Percentiles rank a stretch among this genome's conserved stretches.
Evolutionary conservation across 2,329 filamentous ascomycete species (phyloP).

Genomic region (Fusarium concolor): DNA sequence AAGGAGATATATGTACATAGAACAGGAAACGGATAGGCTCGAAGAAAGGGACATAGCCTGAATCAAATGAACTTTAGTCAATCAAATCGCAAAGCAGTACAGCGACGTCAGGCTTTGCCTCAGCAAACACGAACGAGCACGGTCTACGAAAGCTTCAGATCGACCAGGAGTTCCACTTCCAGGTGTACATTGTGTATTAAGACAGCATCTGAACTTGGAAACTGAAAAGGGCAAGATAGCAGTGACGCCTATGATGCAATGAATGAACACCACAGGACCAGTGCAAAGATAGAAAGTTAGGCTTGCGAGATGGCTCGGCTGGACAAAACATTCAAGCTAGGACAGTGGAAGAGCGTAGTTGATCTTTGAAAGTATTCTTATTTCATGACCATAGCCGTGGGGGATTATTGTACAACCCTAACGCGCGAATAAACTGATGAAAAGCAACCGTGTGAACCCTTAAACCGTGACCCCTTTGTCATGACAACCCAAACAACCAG

Average conservation of each 20-base stretch:
- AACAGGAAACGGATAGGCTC: slow-evolving; percentile 26
- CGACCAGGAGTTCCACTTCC: neutral
- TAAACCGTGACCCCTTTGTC: slow-evolving; percentile 83
- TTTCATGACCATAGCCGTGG: slow-evolving; percentile 75
- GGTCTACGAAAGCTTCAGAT: neutral
- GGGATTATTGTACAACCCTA: slow-evolving; percentile 79
- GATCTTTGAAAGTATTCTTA: slow-evolving; percentile 64
- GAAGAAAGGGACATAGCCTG: slow-evolving; percentile 16
- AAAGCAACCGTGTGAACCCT: slow-evolving; percentile 75
- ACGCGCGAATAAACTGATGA: slow-evolving; percentile 60
- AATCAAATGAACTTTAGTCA: slow-evolving; percentile 34
- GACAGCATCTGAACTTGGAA: neutral
- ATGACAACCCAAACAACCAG: slow-evolving; percentile 80
- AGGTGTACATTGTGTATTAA: too few species aligned
- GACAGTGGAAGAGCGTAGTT: neutral
- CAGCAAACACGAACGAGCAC: neutral
- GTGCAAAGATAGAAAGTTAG: too few species aligned
- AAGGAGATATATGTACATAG: slow-evolving; percentile 39
- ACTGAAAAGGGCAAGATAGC: neutral
- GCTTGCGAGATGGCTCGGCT: too few species aligned
- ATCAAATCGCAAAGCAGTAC: neutral
- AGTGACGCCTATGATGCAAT: neutral
- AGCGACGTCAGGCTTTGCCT: neutral
- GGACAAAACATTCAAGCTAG: too few species aligned
- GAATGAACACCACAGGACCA: too few species aligned